phyloP scores from a whole-genome alignment of 306 rosid species.

The Arachis stenosperma region DNA sequence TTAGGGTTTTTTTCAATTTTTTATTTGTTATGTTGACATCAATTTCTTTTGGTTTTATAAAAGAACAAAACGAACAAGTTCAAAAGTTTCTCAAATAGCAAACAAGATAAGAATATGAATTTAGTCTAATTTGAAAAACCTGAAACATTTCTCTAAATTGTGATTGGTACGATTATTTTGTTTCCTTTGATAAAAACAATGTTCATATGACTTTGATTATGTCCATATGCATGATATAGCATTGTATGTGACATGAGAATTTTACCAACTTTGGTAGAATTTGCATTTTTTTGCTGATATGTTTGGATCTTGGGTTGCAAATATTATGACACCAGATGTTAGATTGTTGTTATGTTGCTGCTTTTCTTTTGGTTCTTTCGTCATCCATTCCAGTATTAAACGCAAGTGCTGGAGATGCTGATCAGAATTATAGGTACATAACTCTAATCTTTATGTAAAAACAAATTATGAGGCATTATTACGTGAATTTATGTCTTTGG shows the following conservation, averaged over 20 bases:
- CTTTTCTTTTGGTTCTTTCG: constrained; percentile 54
- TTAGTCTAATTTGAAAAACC: not conserved
- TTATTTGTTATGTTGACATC: not conserved
- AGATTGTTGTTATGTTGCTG: constrained; percentile 44
- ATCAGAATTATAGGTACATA: constrained; percentile 65
- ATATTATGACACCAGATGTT: constrained; percentile 56
- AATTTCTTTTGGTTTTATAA: not conserved
- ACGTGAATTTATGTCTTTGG: constrained; percentile 7
- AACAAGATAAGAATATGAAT: not conserved
- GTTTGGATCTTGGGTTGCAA: constrained; percentile 25
- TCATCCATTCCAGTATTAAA: constrained; percentile 49
- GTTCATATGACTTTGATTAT: not conserved
- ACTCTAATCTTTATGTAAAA: not conserved
- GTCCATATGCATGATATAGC: not conserved
- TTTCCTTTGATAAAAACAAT: not conserved
- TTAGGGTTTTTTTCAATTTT: not conserved
- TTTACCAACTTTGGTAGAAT: not conserved
- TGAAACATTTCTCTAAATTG: not conserved
- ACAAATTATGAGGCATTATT: not conserved
- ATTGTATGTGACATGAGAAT: constrained; percentile 10
- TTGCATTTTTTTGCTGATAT: constrained; percentile 17
- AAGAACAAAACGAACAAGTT: not conserved
- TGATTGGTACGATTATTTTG: not conserved
- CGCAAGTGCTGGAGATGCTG: constrained; percentile 75
- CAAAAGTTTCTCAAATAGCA: not conserved